Base-by-base conservation (phyloP, 2,329 filamentous ascomycete genomes). In the Arthrobotrys megalospora region DNA sequence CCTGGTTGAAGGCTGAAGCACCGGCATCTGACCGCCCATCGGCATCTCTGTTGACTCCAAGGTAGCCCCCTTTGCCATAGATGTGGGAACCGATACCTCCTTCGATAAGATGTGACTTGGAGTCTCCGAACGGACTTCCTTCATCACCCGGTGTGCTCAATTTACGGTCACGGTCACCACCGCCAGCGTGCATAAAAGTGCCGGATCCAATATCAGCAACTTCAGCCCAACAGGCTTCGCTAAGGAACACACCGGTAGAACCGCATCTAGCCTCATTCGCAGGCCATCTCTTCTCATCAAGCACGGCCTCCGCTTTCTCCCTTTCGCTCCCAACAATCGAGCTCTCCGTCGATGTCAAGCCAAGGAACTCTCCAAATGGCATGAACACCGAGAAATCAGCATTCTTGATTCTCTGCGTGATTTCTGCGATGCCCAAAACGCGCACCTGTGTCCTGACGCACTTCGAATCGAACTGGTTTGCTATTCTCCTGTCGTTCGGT, bases 391-490 rank as follows among this genome's bases (percentile, higher is more conserved):
- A 97, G 86, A 97, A 98, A 84, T 99, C 96, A 0, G 95, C 95
- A 69, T 95, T 95, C 62, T 94, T 90, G 45, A 99, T 88, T 19
- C 96, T 89, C 83, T 97, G 94, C 83, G 94, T 97, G 84, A 99
- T 97, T 83, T 99, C 96, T 0, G 94, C 94, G 82, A 99, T 97
- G 36, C 96, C 96, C 81, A 98, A 93, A 0, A 94, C 97, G 83
- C 98, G 95, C 0, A 99, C 89, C 83, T 99, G 96, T 10, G 92
- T 93, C 3, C 96, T 91, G 21, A 99, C 96, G 83, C 96, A 99
- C 85, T 98, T 98, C 88, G 94, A 97, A 84, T 99, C 96, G 82
- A 98, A 99, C 83, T 99, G 96, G 81, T 99, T 99, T 79, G 96
- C 95, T 81, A 99, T 99, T 62, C 96, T 91, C 66, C 96, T 90